Evolutionary conservation across 1,139 yeast species (phyloP), one percentile per base, ranked within the genome.

Genomic region (Keqinozyma sinolaborantium): DNA sequence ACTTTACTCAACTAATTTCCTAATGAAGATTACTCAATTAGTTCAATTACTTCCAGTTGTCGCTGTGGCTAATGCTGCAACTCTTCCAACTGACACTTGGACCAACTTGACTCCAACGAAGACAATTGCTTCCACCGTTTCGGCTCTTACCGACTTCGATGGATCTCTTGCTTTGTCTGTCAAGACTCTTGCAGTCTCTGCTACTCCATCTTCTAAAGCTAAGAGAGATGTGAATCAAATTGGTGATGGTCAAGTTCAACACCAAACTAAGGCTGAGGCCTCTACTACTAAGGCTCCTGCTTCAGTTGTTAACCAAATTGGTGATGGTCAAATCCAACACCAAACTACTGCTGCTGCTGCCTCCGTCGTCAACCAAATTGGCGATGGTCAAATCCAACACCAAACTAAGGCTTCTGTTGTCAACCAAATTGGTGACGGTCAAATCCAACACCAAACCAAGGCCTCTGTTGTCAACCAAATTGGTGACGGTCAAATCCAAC

Each of bases 241-340:
- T 23, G 44, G 48, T 29, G 60, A 58, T 29, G 44, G 47, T 23
- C 44, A 41, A 35, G 32, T 42, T 16, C 32, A 29, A 35, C 29
- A 51, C 53, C n/a, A 41, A 48, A 33, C 61, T 56, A 34, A 55
- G 38, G 73, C 79, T 40, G 53, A 61, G 32, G 74, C 81, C 45
- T 47, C 70, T 14, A 42, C 60, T 31, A 39, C 41, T 25, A 41
- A 53, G 30, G 50, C 52, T 32, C 46, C 50, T 31, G 30, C 47
- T 25, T 38, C 51, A 34, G 42, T 72, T 29, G 45, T 47, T 8
- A 46, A 44, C 44, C 64, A 59, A 40, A 58, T 59, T 26, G 49
- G 48, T 41, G 65, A 60, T 42, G 70, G 70, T 27, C 70, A 64
- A 50, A 53, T 62, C 29, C 70, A 64, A 48, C 51, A 54, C 31